Evolutionary conservation across 768 basidiomycete genomes (phyloP).

Genomic region (Xerocomellus amylosporus): DNA sequence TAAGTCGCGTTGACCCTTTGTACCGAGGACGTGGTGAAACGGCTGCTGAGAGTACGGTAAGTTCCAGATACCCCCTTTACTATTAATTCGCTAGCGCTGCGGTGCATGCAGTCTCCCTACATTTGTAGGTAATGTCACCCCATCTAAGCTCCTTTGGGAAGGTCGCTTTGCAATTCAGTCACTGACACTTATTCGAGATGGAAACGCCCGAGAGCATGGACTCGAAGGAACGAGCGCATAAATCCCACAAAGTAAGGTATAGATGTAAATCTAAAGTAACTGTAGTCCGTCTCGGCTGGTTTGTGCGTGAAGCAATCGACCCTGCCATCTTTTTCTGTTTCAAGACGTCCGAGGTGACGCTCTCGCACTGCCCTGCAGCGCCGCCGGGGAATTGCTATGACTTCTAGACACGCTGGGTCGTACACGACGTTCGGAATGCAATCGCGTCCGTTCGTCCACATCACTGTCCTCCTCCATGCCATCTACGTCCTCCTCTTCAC

Average conservation of each 20-base stretch:
- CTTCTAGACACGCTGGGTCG: slow-evolving; percentile 45
- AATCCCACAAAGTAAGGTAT: slow-evolving; percentile 20
- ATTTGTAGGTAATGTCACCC: not conserved
- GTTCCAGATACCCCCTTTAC: not conserved
- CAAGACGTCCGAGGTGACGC: slow-evolving; percentile 20
- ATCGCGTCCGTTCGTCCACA: slow-evolving; percentile 43
- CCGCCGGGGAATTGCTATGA: slow-evolving; percentile 50
- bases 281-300: slow-evolving; percentile 25
- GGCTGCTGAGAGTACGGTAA: not conserved
- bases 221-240: slow-evolving; percentile 3
- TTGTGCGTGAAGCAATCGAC: slow-evolving; percentile 7
- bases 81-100: not conserved
- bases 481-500: slow-evolving; percentile 51
- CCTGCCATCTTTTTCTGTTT: slow-evolving; percentile 1
- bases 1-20: not conserved
- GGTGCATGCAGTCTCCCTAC: not conserved
- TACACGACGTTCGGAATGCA: slow-evolving; percentile 29
- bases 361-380: slow-evolving; percentile 30
- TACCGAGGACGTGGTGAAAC: not conserved
- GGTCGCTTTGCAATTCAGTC: too few species aligned
- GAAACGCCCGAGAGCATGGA: slow-evolving; percentile 11
- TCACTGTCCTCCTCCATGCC: slow-evolving; percentile 46
- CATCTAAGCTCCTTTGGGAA: not conserved
- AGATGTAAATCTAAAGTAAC: slow-evolving; percentile 28
- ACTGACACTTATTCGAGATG: not conserved